Evolutionary conservation across 345 rosid species (phyloP), one percentile per base, ranked within the genome.

Genomic region (Citrus maxima): DNA sequence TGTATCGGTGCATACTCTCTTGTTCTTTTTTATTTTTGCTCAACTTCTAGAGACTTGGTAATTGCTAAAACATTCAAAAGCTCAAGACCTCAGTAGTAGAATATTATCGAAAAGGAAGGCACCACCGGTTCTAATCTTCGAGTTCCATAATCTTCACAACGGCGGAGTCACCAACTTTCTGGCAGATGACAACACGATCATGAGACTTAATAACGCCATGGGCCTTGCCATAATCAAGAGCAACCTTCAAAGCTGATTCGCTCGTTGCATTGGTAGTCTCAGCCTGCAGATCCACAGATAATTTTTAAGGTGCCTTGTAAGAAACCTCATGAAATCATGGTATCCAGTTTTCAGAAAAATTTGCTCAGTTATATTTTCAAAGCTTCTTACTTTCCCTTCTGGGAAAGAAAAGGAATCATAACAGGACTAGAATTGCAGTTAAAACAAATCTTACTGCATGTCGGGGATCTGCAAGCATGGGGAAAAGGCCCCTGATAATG

Each of bases 121-220:
- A 24, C 54, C 10, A 32, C 3, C 1, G 1, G 10, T 63, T 64
- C 76, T 81, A 90, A 64, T 85, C 92, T 74, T 90, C 92, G 27
- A 87, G 94, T 86, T 90, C 91, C 60, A 90, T 76, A 78, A 87
- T 89, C 86, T 87, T 90, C 54, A 90, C 92, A 34, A 90, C 90
- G 1, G 89, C 87, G 22, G 93, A 79, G 56, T 90, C 90, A 2
- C 90, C 90, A 6, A 90, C 83, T 73, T 91, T 91, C 84, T 91
- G 94, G 83, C 91, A 91, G 25, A 91, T 78, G 4, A 89, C 91
- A 3, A 91, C 86, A 4, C 89, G 89, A 51, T 91, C 94, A 22
- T 89, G 94, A 2, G 90, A 56, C 79, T 89, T 91, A 60, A 89
- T 87, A 40, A 89, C 65, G 7, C 92, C 92, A 2, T 75, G 46